phyloP scores from a whole-genome alignment of 352 stramenopile genomes.

The Saprolegnia parasitica region DNA sequence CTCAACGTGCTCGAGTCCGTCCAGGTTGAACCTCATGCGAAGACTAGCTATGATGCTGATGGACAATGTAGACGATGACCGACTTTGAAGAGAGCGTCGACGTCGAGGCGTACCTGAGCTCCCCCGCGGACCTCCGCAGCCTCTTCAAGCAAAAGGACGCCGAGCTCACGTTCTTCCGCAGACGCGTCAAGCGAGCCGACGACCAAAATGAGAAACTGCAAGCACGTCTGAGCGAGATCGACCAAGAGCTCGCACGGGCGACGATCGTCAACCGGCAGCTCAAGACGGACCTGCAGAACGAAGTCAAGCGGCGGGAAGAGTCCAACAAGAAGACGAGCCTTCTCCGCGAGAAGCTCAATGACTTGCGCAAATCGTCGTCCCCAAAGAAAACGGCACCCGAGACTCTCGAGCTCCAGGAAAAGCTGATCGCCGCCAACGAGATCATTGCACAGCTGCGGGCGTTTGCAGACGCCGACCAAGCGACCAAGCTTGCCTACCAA shows the following conservation, averaged over 20 bases:
- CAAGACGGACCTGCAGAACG: conserved; percentile 17
- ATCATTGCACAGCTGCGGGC: neutral
- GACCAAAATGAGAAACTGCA: neutral
- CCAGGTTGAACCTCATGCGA: conserved; percentile 2
- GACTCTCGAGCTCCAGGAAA: neutral
- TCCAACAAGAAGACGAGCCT: conserved; percentile 18
- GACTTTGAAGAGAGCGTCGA: conserved; percentile 27
- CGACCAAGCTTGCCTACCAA: conserved; percentile 9
- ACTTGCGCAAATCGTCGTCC: conserved; percentile 9
- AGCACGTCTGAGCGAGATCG: neutral
- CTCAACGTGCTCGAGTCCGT: conserved; percentile 14
- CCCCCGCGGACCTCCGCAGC: conserved; percentile 1
- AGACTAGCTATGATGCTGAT: neutral
- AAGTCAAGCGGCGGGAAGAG: conserved; percentile 25
- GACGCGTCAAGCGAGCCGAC: conserved; percentile 3
- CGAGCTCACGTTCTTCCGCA: conserved; percentile 5
- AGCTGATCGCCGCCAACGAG: neutral
- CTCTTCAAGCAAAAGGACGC: conserved; percentile 17
- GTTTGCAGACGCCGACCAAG: conserved; percentile 19
- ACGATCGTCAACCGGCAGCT: conserved; percentile 19
- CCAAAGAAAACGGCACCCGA: neutral
- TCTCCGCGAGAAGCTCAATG: conserved; percentile 22
- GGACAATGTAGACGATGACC: conserved; percentile 3
- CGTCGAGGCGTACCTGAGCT: neutral
- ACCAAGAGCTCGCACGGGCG: conserved; percentile 1